Base-by-base conservation (phyloP, 129 eudicot genomes). In the Pseudognaphalium luteoalbum region DNA sequence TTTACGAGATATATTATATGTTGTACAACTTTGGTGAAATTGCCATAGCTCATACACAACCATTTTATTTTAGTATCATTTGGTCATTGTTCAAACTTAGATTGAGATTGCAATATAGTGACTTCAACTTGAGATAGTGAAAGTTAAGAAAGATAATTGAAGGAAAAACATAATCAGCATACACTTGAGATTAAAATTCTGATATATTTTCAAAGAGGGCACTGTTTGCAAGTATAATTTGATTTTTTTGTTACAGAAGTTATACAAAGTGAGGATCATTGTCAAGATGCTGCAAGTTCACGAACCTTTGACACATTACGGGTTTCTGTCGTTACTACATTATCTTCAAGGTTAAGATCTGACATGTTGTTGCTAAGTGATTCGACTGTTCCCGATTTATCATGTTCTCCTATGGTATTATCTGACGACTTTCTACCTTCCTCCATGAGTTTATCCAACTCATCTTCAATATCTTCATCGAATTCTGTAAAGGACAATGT, bases 381-480 rank as follows among this genome's bases (percentile, higher is more conserved):
- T 21, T 83, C 92, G 8, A 85, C 28, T 50, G 81, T 34, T 66
- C 72, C 82, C 3, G 79, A 47, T 41, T 74, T 77, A 70, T 56
- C 82, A 3, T 74, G 68, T 50, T 39, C 77, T 63, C 71, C 70
- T 17, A 15, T 77, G 10, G 82, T 14, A 56, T 25, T 33, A 81
- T 76, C 84, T 12, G 65, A 52, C 5, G 71, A 30, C 70, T 63
- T 79, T 63, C 72, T 62, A 5, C 75, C 72, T 66, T 86, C 78
- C 78, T 88, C 92, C 80, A 82, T 42, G 68, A 93, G 88, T 77
- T 73, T 74, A 68, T 74, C 76, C 25, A 93, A 83, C 82, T 93
- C 98, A 33, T 85, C 89, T 83, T 93, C 95, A 37, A 93, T 22
- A 78, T 90, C 98, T 71, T 86, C 92, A 80, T 88, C 91, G 68